phyloP scores from a whole-genome alignment of 345 rosid genomes.

The Erysimum cheiranthoides region DNA sequence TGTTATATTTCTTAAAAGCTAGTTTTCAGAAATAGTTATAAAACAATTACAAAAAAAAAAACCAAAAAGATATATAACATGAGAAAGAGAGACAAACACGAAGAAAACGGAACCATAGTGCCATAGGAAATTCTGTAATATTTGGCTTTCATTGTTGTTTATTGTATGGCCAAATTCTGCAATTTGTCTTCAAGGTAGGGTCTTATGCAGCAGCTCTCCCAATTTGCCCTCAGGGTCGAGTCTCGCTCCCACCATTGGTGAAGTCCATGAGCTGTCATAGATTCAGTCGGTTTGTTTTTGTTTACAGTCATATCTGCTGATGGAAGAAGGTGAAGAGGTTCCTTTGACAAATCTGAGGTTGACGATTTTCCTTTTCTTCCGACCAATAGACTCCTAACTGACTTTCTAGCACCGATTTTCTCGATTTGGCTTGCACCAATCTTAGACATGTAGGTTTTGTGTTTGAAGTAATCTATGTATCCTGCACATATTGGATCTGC shows the following conservation, averaged over 20 bases:
- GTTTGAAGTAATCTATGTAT: slow-evolving; percentile 60
- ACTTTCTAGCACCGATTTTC: slow-evolving; percentile 44
- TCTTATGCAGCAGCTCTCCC: slow-evolving; percentile 6
- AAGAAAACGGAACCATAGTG: no score
- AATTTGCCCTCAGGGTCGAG: not conserved
- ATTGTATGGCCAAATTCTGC: not conserved
- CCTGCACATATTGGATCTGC: slow-evolving; percentile 61
- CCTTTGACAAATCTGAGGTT: slow-evolving; percentile 2
- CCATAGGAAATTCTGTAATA: not conserved
- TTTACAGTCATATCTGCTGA: slow-evolving; percentile 57
- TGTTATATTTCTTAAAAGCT: no score
- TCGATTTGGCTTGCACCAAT: slow-evolving; percentile 54
- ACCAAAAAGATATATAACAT: no score
- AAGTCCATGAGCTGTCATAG: slow-evolving; percentile 53
- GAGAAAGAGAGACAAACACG: no score
- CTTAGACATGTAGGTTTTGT: slow-evolving; percentile 58
- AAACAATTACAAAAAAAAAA: no score
- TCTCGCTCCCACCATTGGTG: slow-evolving; percentile 63
- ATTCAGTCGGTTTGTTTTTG: slow-evolving; percentile 21
- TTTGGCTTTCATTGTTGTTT: not conserved
- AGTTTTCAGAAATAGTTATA: no score
- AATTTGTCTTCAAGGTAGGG: not conserved
- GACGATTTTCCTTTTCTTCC: not conserved
- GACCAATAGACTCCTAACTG: slow-evolving; percentile 52
- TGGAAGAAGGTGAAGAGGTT: slow-evolving; percentile 59